A percentile compares a stretch with the other conserved stretches of the same genome.
These are phyloP conservation scores for Plenodomus tracheiphilus DNA, from an alignment of 2,329 filamentous ascomycete genomes.

Conservation along the genomic window DNA sequence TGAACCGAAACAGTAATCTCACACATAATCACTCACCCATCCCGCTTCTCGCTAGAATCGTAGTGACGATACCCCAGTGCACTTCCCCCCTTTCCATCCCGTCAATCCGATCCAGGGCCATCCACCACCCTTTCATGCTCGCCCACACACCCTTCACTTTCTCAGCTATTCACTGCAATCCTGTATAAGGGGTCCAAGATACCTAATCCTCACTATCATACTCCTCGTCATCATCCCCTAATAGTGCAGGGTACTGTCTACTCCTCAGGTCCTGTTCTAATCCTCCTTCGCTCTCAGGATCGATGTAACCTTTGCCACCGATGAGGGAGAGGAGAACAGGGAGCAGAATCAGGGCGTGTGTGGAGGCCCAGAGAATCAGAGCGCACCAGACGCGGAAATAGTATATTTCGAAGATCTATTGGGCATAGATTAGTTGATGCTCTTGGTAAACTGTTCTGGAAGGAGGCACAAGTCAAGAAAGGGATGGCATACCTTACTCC, in stretches of 20 bases:
- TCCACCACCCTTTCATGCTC: background rate
- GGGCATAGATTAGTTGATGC: background rate
- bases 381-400: slow-evolving; percentile 98
- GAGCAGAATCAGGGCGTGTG: slow-evolving; percentile 87
- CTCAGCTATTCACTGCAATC: too few species aligned
- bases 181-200: background rate
- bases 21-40: too few species aligned
- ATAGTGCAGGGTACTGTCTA: slow-evolving; percentile 73
- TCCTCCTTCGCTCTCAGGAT: slow-evolving; percentile 84
- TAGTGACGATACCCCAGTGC: background rate
- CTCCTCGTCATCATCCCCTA: slow-evolving; percentile 68
- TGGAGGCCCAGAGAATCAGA: slow-evolving; percentile 83
- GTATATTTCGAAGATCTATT: slow-evolving; percentile 92
- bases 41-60: background rate
- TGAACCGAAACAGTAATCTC: too few species aligned
- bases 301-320: slow-evolving; percentile 82
- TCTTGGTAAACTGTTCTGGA: too few species aligned
- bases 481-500: slow-evolving; percentile 65
- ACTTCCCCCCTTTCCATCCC: background rate
- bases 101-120: background rate
- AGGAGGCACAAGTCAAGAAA: background rate
- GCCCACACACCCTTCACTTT: background rate
- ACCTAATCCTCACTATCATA: slow-evolving; percentile 57
- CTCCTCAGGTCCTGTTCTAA: slow-evolving; percentile 86
- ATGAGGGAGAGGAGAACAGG: slow-evolving; percentile 85